Evolutionary conservation across 2,329 filamentous ascomycete genomes (phyloP).

Genomic region (Stemphylium lycopersici): DNA sequence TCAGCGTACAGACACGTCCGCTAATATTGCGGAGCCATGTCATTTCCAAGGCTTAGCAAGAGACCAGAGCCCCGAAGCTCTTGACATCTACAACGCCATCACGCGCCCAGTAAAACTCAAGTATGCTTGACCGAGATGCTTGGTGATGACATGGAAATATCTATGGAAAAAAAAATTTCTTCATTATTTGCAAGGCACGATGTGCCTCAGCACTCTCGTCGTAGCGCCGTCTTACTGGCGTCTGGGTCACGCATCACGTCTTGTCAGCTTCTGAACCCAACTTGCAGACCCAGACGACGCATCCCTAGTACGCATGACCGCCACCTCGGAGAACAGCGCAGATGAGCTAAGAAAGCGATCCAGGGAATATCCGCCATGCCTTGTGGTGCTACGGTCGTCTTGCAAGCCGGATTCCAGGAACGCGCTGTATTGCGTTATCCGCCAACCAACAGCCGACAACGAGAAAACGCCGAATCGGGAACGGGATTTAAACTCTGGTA

Average conservation of each 20-base stretch:
- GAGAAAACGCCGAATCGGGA: background rate
- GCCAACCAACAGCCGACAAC: background rate
- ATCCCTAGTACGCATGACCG: conserved; percentile 18
- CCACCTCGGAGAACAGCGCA: conserved; percentile 1
- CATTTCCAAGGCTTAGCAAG: conserved; percentile 13
- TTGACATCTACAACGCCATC: conserved; percentile 24
- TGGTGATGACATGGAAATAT: no score
- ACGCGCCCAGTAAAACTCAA: conserved; percentile 32
- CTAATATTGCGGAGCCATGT: conserved; percentile 5
- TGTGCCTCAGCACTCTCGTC: conserved; percentile 30
- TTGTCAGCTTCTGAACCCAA: conserved; percentile 32
- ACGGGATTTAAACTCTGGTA: conserved; percentile 24
- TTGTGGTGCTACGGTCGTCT: conserved; percentile 27
- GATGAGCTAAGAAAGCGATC: conserved; percentile 1
- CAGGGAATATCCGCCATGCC: conserved; percentile 36
- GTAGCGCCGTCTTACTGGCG: conserved; percentile 37
- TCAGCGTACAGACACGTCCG: conserved; percentile 26
- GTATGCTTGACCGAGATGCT: conserved; percentile 16
- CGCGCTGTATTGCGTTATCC: conserved; percentile 28
- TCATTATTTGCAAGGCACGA: no score
- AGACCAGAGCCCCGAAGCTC: conserved; percentile 26
- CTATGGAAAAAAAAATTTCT: no score
- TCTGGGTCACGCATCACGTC: conserved; percentile 32
- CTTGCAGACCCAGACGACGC: conserved; percentile 34
- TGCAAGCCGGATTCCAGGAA: conserved; percentile 38